Conservation (phyloP, 768 basidiomycete species). For the Goffeauzyma gilvescens region DNA sequence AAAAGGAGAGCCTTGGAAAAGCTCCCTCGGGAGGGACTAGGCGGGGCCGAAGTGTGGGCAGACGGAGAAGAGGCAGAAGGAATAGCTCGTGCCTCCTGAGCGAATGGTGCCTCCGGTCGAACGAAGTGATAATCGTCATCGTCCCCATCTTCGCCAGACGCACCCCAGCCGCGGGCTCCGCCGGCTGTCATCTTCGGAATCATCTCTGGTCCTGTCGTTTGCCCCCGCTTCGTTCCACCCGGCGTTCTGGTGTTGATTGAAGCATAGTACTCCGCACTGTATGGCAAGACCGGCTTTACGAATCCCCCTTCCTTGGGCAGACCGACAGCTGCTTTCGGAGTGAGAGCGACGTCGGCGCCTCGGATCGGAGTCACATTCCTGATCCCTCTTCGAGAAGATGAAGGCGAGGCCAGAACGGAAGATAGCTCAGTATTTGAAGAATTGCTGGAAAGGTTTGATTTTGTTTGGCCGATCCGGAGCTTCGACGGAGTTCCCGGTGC, state of each 20-base stretch:
- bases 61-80: too few relatives aligned
- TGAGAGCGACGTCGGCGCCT: background rate
- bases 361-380: background rate
- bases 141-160: background rate
- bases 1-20: too few relatives aligned
- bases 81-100: background rate
- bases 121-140: background rate
- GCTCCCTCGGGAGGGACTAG: too few relatives aligned
- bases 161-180: background rate
- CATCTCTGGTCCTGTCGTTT: background rate
- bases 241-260: slow-evolving; percentile 1
- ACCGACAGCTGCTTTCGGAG: background rate
- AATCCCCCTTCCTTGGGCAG: background rate
- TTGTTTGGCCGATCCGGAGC: background rate
- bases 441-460: background rate
- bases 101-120: background rate
- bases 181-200: background rate
- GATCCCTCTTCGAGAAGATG: background rate
- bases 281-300: background rate
- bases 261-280: background rate
- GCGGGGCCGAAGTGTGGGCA: too few relatives aligned
- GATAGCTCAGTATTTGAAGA: background rate
- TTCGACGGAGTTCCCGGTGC: background rate
- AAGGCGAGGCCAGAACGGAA: background rate
- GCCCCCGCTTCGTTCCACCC: background rate